Conservation (phyloP, 1,139 yeast species). For the Zygosaccharomyces pseudobailii region DNA sequence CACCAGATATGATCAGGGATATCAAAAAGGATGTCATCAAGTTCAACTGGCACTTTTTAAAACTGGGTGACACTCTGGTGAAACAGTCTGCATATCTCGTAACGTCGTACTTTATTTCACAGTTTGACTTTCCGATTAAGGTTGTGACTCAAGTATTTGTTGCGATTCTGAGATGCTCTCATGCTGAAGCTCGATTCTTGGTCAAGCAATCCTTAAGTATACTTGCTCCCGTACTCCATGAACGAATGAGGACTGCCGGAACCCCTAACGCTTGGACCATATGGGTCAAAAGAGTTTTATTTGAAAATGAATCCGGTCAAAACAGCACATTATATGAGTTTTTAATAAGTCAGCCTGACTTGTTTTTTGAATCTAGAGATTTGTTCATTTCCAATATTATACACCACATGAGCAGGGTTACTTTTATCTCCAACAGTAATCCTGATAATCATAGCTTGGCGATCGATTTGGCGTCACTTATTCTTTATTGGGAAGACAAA, state of each 20-base stretch:
- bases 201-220: slow-evolving; percentile 86
- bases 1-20: slow-evolving; percentile 56
- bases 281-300: slow-evolving; percentile 89
- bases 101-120: slow-evolving; percentile 79
- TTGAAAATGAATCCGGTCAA: slow-evolving; percentile 85
- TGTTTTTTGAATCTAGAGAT: slow-evolving; percentile 82
- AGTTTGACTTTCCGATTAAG: slow-evolving; percentile 84
- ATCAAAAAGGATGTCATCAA: slow-evolving; percentile 82
- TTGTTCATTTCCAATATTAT: slow-evolving; percentile 85
- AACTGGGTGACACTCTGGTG: slow-evolving; percentile 80
- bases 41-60: slow-evolving; percentile 91
- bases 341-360: slow-evolving; percentile 77
- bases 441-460: slow-evolving; percentile 81
- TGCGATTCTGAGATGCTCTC: slow-evolving; percentile 80
- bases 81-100: slow-evolving; percentile 93
- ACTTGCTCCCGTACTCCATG: slow-evolving; percentile 83
- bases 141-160: slow-evolving; percentile 90
- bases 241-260: slow-evolving; percentile 55
- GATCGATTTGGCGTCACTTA: slow-evolving; percentile 80
- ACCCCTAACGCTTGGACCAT: slow-evolving; percentile 80
- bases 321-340: slow-evolving; percentile 74
- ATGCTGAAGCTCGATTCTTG: slow-evolving; percentile 75
- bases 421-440: slow-evolving; percentile 75
- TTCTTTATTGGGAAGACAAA: slow-evolving; percentile 77
- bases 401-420: slow-evolving; percentile 91